Base-by-base conservation (phyloP, 1,284 basidiomycete species). In the Athelia sp. region DNA sequence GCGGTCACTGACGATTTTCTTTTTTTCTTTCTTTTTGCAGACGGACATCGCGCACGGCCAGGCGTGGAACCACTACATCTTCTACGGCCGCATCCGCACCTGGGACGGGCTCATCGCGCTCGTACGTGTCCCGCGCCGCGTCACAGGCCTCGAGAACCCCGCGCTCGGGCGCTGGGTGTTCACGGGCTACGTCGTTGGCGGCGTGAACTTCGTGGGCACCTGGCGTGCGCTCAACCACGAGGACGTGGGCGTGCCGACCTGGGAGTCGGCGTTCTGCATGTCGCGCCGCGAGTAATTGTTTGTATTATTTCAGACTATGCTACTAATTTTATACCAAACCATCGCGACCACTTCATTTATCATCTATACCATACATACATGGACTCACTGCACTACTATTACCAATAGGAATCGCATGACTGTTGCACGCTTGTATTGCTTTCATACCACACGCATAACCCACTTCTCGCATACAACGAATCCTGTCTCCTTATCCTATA, bases 41-140 rank as follows among this genome's bases (percentile, higher is more conserved):
- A 84, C 80, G 13, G 79, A 84, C 51, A 50, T 61, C 11, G 65
- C 66, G 8, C 82, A 86, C 54, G 76, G 74, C 2, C 64, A 72
- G 45, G 83, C 83, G 13, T 86, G 82, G 79, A 71, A 78, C 51
- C 65, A 71, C 50, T 85, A 75, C 61, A 70, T 63, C 15, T 82
- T 79, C 59, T 79, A 81, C 54, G 85, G 85, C 3, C 79, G 84
- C 23, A 70, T 88, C 15, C 75, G 85, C 31, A 59, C 69, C 35
- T 85, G 81, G 76, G 85, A 87, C 61, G 86, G 85, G 11, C 69
- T 88, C 49, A 70, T 88, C 35, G 81, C 79, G 6, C 69, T 87
- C 34, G 62, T 87, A 48, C 71, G 84, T 36, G 60, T 75, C 32
- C 73, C 74, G 15, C 6, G 2, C 15, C 13, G 24, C 36, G 36